Base-by-base conservation (phyloP, 169 alveolate genomes). In the Eimeria maxima region DNA sequence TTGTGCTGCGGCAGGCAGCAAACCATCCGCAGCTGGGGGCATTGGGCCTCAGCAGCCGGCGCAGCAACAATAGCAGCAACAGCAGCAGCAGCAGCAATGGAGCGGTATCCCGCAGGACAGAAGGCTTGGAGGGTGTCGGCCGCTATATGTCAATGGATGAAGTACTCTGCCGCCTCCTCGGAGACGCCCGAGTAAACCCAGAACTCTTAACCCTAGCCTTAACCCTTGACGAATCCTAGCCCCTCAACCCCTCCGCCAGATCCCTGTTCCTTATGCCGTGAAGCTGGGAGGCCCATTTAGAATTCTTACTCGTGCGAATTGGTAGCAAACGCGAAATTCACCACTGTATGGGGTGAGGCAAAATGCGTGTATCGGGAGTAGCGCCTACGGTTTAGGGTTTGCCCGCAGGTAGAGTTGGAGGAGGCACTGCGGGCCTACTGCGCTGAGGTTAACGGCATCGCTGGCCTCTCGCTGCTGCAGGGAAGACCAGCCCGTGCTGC, bases 21-120 rank as follows among this genome's bases (percentile, higher is more conserved):
- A 84, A 88, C 55, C 97, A 96, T 65, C 97, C 97, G 10, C 97
- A 96, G 96, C 93, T 96, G 45, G 97, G 97, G 63, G 90, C 94
- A 18, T 88, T 95, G 92, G 97, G 97, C 57, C 81, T 91, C 29
- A 73, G 92, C 60, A 53, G 92, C 44, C 92, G 76, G n/a, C 92
- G 92, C 22, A 57, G 92, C 92, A 65, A 65, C 92, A 65, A 57
- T 50, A 57, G 57, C 73, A 47, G 55, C 76, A 57, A 76, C 60
- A 69, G 80, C 80, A 86, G 93, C 74, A 45, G 71, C 80, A 60
- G 84, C 69, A 55, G 47, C 50, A 27, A 14, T 10, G 53, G 67
- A 13, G 74, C 71, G 0, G 74, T 38, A 13, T 38, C 63, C 47
- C 67, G 94, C 7, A 87, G 63, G 83, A 60, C 47, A 33, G 53